Base-by-base conservation (phyloP, 2,329 filamentous ascomycete species). In the Xylaria sp. region DNA sequence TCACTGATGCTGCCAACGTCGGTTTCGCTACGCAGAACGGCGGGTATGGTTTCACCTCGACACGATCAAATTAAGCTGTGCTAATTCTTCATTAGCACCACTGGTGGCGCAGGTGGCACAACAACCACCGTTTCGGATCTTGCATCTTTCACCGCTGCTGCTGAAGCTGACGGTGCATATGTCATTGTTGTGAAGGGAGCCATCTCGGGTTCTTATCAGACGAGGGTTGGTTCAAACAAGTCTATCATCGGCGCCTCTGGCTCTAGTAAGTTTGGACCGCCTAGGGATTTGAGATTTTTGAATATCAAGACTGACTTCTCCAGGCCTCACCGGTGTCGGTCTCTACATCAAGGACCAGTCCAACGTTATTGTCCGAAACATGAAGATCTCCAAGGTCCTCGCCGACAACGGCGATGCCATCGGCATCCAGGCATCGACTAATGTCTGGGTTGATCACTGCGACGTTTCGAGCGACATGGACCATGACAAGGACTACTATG, bases 401-500 rank as follows among this genome's bases (percentile, higher is more conserved):
- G 88, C 88, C 10, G 77, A 79, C 29, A 83, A 86, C 69, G 88
- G 88, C 23, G 89, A 91, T 73, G 87, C 86, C 66, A 85, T 91
- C 72, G 85, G 84, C 70, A 86, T 90, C 68, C 85, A 90, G 78
- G 77, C 76, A 13, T 84, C 85, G 59, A 86, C 78, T 66, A 89
- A 90, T 71, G 82, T 89, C 75, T 92, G 90, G 90, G 81, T 92
- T 59, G 90, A 92, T 80, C 90, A 92, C 81, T 84, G 84, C 77
- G 90, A 92, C 71, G 83, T 92, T 25, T 88, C 85, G 4, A 88
- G 87, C 27, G 85, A 91, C 79, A 76, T 77, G 40, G 81, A 84
- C 73, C 82, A 87, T 76, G 88, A 84, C 82, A 92, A 92, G 81
- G 89, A 92, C 81, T 90, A 86, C 81, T 92, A 90, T 76, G 90